Base-by-base conservation (phyloP, 495 filamentous ascomycete genomes). In the Diplogelasinospora grovesii region DNA sequence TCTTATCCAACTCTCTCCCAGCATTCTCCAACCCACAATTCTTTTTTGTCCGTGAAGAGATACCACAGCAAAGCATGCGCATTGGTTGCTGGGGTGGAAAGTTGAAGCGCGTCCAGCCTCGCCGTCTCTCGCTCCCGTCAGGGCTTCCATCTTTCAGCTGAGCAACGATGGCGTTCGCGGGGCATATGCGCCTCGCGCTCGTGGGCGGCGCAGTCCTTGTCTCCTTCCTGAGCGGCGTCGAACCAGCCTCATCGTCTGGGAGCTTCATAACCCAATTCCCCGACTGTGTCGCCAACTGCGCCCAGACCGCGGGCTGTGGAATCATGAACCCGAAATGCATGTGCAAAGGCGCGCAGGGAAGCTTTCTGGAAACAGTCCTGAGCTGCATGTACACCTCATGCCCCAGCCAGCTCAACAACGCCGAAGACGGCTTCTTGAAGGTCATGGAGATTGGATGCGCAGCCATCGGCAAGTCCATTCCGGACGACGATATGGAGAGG, bases 321-420 rank as follows among this genome's bases (percentile, higher is more conserved):
- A 18, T 46, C 10, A 29, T 27, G 42, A 46, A 45, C 45, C 24
- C 39, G 2, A 48, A 44, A 14, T 63, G 54, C 45, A 33, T 61
- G 39, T 63, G 60, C 53, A 46, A 24, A 19, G 35, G 31, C 2
- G 54, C 49, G 3, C 39, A 31, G 29, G 36, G 22, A 1, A 19
- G 40, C 13, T 47, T 61, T 16, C 50, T 61, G 9, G 48, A 49
- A 20, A 25, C 27, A 5, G 54, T 59, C 26, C 22, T 59, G 13
- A 35, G 33, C 7, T 63, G 60, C 43, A 40, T 63, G 39, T 56
- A 44, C 40, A 41, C 47, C 45, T 36, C 53, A 42, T 61, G 60
- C 53, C 30, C 42, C 20, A n/a, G 41, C 22, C 43, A 56, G 14
- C 48, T 60, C 11, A 50, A 36, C 22, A 20, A 36, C 21, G 47